Evolutionary conservation across 2,329 filamentous ascomycete species (phyloP).

Genomic region (Dendryphion nanum): DNA sequence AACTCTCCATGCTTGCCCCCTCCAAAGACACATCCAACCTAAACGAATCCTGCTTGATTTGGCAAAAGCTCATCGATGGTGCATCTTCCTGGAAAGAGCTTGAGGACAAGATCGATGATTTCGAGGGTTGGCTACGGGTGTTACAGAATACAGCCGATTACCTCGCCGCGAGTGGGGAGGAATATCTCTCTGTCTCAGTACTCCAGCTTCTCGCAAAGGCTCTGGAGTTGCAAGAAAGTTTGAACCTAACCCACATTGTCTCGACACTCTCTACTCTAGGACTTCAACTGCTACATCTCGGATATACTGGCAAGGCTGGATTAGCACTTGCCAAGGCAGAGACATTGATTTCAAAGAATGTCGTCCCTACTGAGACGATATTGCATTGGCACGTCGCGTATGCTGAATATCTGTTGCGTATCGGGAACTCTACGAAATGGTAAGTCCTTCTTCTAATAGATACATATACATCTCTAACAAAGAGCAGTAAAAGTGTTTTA

Average conservation of each 20-base stretch:
- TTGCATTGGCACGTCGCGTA: conserved; percentile 67
- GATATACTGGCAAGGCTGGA: conserved; percentile 59
- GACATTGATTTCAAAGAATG: conserved; percentile 43
- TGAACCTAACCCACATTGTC: conserved; percentile 41
- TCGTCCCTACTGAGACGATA: conserved; percentile 45
- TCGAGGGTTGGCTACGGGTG: conserved; percentile 49
- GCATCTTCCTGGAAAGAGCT: conserved; percentile 40
- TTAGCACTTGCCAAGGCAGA: conserved; percentile 60
- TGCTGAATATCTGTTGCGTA: conserved; percentile 70
- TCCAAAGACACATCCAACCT: conserved; percentile 23
- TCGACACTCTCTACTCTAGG: conserved; percentile 48
- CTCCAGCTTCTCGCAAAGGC: conserved; percentile 50
- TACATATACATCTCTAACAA: conserved; percentile 10
- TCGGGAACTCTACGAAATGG: conserved; percentile 65
- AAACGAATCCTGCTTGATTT: conserved; percentile 31
- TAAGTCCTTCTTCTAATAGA: conserved; percentile 13
- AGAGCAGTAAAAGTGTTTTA: conserved; percentile 29
- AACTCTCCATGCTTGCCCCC: conserved; percentile 42
- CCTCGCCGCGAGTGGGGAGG: conserved; percentile 57
- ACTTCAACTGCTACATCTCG: conserved; percentile 58
- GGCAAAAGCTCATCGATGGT: conserved; percentile 39
- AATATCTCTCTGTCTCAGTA: conserved; percentile 49
- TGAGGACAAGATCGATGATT: conserved; percentile 49
- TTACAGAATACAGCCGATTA: conserved; percentile 56
- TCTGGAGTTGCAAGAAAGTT: conserved; percentile 44